Base-by-base conservation (phyloP, 805 yeast species). In the Vanderwaltozyma yarrowii region DNA sequence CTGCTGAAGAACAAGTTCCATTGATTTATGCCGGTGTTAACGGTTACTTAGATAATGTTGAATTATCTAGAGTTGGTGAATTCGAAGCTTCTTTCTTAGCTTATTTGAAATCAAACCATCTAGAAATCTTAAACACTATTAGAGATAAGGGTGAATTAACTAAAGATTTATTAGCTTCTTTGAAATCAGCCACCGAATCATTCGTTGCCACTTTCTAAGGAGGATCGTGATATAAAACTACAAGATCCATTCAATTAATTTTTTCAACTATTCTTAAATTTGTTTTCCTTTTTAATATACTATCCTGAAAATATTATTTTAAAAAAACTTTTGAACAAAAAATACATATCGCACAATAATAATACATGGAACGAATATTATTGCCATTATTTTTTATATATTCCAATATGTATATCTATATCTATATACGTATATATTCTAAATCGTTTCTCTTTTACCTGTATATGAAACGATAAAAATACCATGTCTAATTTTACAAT, bases 1-100 rank as follows among this genome's bases (percentile, higher is more conserved):
- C 95, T 66, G 94, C 97, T 62, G 96, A 92, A 74, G 96, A 89
- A 74, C 96, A 87, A 76, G 98, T 94, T 50, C 98, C 98, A 66
- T 74, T 87, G 66, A 87, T 92, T 66, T 92, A 69, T 78, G 98
- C 97, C 52, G 99, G 99, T 89, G 98, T 94, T 64, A 88, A 89
- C 80, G 99, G 99, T 79, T 87, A 64, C 88, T 80, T 92, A 65
- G 99, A 92, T 69, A 62, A 70, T 56, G 64, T 92, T 58, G 83
- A 92, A 54, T 71, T 89, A 54, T 78, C 80, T 65, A 82, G 85
- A 70, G 78, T 92, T 61, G 86, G 73, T 66, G 84, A 82, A 66
- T 92, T 84, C 65, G 99, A 92, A 80, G 71, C 77, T 59, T 79
- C 86, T 61, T 92, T 88, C 88, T 72, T 83, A 66, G 74, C 95